phyloP scores from a whole-genome alignment of 805 yeast species.

The Yamadazyma ubonensis region DNA sequence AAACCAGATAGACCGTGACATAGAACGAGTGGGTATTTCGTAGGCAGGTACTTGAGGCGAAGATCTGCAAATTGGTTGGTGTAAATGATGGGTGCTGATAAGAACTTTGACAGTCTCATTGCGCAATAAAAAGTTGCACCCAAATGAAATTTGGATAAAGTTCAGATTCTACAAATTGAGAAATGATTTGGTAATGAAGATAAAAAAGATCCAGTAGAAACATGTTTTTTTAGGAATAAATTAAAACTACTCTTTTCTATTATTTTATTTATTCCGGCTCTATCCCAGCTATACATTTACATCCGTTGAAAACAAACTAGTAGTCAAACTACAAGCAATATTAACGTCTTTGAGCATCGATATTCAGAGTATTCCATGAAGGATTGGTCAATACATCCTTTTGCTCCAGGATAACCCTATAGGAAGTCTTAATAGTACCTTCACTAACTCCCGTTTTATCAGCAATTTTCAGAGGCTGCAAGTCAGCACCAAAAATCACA shows the following conservation, averaged over 20 bases:
- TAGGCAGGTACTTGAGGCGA: conserved; percentile 32
- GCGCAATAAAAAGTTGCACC: too few relatives aligned
- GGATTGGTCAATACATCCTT: conserved; percentile 67
- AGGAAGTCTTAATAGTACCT: conserved; percentile 93
- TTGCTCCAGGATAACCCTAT: conserved; percentile 76
- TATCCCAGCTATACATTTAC: too few relatives aligned
- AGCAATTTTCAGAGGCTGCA: conserved; percentile 77
- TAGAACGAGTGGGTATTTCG: conserved; percentile 70
- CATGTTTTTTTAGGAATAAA: too few relatives aligned
- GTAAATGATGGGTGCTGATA: conserved; percentile 1
- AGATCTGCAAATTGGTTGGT: conserved; percentile 8
- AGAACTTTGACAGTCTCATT: too few relatives aligned
- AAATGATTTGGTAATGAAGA: too few relatives aligned
- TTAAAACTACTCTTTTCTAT: too few relatives aligned
- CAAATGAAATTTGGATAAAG: too few relatives aligned
- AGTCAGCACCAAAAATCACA: conserved; percentile 74
- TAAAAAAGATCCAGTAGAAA: too few relatives aligned
- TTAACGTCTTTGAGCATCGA: conserved; percentile 2
- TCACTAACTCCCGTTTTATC: conserved; percentile 95
- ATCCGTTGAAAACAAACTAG: too few relatives aligned
- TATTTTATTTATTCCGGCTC: too few relatives aligned
- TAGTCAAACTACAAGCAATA: too few relatives aligned
- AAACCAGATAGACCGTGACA: conserved; percentile 91
- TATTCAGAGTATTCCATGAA: conserved; percentile 53
- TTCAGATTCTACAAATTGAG: too few relatives aligned